phyloP scores from a whole-genome alignment of 2,329 filamentous ascomycete species.

The Trichoderma sp. region DNA sequence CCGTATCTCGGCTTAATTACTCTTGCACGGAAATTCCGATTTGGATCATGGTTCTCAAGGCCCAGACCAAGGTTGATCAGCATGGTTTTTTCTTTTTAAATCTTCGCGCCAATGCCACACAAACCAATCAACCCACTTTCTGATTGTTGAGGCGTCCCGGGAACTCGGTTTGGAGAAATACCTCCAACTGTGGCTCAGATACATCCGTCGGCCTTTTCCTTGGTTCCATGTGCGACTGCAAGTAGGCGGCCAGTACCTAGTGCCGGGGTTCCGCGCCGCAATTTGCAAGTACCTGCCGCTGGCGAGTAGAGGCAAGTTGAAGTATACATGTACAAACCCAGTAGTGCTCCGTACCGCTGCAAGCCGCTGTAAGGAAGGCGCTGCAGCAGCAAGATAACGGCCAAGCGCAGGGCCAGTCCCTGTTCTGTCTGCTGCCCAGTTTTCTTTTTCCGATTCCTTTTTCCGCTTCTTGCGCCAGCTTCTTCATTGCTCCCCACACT shows the following conservation, averaged over 20 bases:
- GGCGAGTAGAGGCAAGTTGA: not conserved
- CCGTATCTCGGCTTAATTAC: no score
- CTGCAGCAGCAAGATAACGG: not conserved
- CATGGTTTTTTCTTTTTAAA: not conserved
- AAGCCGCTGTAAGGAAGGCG: not conserved
- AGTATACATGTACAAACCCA: not conserved
- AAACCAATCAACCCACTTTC: constrained; percentile 15
- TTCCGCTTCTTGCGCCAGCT: not conserved
- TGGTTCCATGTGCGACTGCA: not conserved
- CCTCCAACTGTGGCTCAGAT: not conserved
- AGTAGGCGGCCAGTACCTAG: not conserved
- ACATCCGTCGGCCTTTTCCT: constrained; percentile 11
- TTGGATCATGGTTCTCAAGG: not conserved
- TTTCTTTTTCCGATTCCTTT: not conserved
- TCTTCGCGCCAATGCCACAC: not conserved
- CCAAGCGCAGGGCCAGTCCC: not conserved
- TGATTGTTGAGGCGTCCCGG: constrained; percentile 14
- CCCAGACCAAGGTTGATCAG: not conserved
- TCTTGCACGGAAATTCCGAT: not conserved
- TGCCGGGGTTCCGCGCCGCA: not conserved
- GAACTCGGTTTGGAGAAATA: constrained; percentile 9
- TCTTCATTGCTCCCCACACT: not conserved
- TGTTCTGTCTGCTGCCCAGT: not conserved
- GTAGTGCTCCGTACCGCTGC: not conserved
- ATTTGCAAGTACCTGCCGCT: not conserved